Evolutionary conservation across 805 yeast genomes (phyloP), one percentile per base, ranked within the genome.

Genomic region (Candida orba): DNA sequence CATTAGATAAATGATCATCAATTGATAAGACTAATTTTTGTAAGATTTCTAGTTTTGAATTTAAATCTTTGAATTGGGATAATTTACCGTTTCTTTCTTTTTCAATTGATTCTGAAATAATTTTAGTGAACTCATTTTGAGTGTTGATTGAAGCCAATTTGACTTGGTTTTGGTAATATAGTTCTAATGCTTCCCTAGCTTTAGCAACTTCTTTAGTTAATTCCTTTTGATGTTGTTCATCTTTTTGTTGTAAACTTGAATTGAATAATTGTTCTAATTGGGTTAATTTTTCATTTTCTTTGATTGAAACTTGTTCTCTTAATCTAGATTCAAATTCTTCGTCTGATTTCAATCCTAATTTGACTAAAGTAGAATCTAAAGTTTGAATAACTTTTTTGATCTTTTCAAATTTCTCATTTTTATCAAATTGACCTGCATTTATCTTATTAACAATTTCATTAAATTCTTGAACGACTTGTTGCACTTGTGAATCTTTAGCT

Each of bases 1-100:
- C 61, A 40, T 56, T 60, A 45, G 53, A 62, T 35, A 73, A 50
- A 31, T 64, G 65, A 33, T 52, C 54, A 41, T 67, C 73, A 35
- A 71, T 59, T 41, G 65, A 54, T 29, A 62, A 52, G 20, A 68
- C 81, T 46, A 84, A 67, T 29, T 71, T 64, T 59, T 77, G 81
- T 47, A 91, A 70, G 31, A 73, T 71, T 23, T 64, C 68, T 41
- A 84, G 68, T 53, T 79, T 72, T 10, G 66, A 49, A 52, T 75
- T 69, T 44, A 93, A 71, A 44, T 78, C 76, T 30, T 73, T 72
- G 56, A 93, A 71, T 54, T 82, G 72, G 38, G 83, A 72, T 54
- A 90, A 75, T 59, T 93, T 81, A 24, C 89, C 87, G 50, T 81
- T 72, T 66, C 98, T 81, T 70, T 84, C 95, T 12, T 61, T 50